Conservation (phyloP, 176 grass and related monocot species). For the Aegilops longissima region DNA sequence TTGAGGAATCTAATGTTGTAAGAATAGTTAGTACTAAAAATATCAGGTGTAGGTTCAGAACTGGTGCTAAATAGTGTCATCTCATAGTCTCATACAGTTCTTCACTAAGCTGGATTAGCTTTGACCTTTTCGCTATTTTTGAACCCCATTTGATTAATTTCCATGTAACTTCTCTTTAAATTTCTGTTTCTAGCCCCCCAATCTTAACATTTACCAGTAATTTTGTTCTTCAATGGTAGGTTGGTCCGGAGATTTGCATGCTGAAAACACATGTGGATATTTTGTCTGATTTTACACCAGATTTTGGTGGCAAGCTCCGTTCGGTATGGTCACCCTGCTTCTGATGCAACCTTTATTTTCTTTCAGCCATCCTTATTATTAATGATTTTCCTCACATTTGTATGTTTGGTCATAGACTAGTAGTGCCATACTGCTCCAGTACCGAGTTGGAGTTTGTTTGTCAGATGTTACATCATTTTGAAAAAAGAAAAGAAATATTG, state of each 20-base stretch:
- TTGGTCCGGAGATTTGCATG: constrained; percentile 87
- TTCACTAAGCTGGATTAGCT: not conserved
- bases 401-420: not conserved
- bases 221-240: constrained; percentile 26
- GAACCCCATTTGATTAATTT: not conserved
- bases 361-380: not conserved
- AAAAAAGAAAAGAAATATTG: not conserved
- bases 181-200: not conserved
- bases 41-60: too few species aligned
- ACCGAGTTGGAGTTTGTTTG: not conserved
- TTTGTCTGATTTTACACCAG: constrained; percentile 82
- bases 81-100: not conserved
- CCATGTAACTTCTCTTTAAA: not conserved
- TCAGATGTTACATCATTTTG: not conserved
- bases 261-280: constrained; percentile 94
- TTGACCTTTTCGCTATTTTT: not conserved
- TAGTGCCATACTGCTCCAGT: not conserved
- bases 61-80: not conserved
- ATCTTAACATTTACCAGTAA: not conserved
- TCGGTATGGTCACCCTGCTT: constrained; percentile 38
- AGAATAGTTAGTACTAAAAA: too few species aligned
- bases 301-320: constrained; percentile 69
- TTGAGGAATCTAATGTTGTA: not conserved
- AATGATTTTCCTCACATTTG: not conserved
- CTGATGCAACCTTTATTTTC: not conserved